A percentile compares a stretch with the other conserved stretches of the same genome.
phyloP scores from a whole-genome alignment of 2,329 filamentous ascomycete genomes.

The Stachybotrys chartarum region DNA sequence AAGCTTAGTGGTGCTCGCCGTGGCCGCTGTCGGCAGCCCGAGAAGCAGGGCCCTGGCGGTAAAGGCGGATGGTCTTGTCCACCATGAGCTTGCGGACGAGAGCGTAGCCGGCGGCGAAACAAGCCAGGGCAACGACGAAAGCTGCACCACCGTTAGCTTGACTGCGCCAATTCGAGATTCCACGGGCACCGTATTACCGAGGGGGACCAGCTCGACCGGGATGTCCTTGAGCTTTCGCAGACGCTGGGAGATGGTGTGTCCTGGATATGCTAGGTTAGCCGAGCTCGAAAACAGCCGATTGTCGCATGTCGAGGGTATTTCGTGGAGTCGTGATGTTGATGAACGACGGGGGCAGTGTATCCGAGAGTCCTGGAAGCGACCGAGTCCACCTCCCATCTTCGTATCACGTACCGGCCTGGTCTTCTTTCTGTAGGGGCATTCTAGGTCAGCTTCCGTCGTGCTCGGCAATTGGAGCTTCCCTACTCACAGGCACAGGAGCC shows the following conservation, averaged over 20 bases:
- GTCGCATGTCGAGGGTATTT: not conserved
- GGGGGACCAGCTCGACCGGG: conserved; percentile 87
- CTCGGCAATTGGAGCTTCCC: not conserved
- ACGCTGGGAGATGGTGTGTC: conserved; percentile 94
- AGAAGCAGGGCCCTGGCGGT: conserved; percentile 53
- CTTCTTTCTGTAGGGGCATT: conserved; percentile 47
- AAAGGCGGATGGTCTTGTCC: conserved; percentile 89
- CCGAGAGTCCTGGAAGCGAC: not conserved
- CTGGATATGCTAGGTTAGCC: conserved; percentile 36
- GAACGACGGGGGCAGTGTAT: not conserved
- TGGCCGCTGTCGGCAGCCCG: conserved; percentile 17
- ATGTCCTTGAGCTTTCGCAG: conserved; percentile 83
- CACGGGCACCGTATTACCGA: conserved; percentile 53
- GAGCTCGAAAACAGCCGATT: not conserved
- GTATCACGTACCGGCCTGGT: conserved; percentile 55
- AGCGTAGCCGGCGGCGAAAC: conserved; percentile 78
- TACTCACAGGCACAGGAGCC: conserved; percentile 63
- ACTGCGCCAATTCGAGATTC: not conserved
- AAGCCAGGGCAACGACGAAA: conserved; percentile 78
- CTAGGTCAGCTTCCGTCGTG: conserved; percentile 13
- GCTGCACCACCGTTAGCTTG: conserved; percentile 42
- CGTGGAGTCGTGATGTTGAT: not conserved
- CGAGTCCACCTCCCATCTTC: not conserved
- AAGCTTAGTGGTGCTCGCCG: conserved; percentile 12
- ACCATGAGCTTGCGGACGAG: conserved; percentile 71